Conservation (phyloP, 2,329 filamentous ascomycete genomes). For the Aspergillus persii region DNA sequence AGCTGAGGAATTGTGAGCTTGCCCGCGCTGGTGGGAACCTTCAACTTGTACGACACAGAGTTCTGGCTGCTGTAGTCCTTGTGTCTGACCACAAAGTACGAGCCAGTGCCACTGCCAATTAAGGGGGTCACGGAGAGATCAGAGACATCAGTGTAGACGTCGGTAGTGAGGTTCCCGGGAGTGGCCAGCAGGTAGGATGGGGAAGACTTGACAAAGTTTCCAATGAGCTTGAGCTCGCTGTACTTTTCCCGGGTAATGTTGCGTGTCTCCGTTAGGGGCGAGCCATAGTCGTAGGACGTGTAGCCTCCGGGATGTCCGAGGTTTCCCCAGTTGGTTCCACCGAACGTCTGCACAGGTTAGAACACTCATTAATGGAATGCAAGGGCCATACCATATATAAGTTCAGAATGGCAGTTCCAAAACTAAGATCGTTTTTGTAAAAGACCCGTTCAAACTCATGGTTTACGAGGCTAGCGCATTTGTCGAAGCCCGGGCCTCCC, state of each 20-base stretch:
- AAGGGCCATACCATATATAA: conserved; percentile 64
- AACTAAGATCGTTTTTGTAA: conserved; percentile 71
- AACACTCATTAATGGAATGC: background rate
- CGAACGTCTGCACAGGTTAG: conserved; percentile 53
- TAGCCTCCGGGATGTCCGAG: conserved; percentile 67
- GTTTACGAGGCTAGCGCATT: conserved; percentile 65
- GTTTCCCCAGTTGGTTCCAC: conserved; percentile 84
- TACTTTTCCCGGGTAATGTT: conserved; percentile 72
- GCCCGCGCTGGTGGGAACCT: conserved; percentile 47
- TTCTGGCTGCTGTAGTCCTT: conserved; percentile 59
- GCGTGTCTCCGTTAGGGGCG: conserved; percentile 67
- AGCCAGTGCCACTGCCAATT: conserved; percentile 51
- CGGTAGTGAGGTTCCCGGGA: conserved; percentile 45
- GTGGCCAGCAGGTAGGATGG: conserved; percentile 65
- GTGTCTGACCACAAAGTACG: conserved; percentile 65
- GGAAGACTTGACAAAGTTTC: conserved; percentile 71
- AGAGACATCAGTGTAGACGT: conserved; percentile 52
- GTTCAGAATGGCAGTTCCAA: conserved; percentile 66
- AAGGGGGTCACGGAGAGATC: conserved; percentile 62
- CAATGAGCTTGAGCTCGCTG: conserved; percentile 72
- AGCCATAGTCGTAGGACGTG: conserved; percentile 61
- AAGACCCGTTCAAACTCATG: conserved; percentile 75
- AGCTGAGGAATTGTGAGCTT: conserved; percentile 42
- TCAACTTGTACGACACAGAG: conserved; percentile 62
- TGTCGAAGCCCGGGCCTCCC: conserved; percentile 67